Evolutionary conservation across 495 filamentous ascomycete genomes (phyloP).

Genomic region (Penicillium soppii): DNA sequence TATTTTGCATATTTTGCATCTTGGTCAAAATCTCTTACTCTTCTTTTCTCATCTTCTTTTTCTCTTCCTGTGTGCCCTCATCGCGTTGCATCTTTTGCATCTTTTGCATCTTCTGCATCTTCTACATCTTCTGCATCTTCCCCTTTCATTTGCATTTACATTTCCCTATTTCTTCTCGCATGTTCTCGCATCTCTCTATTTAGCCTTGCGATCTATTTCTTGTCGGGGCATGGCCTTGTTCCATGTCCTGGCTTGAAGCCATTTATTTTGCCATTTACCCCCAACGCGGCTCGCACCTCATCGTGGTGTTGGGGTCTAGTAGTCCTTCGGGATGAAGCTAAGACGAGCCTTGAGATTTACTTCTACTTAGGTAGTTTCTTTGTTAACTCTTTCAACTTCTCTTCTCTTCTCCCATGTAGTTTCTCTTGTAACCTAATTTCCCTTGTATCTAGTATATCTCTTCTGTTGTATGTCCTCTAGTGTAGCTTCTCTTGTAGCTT

Average conservation of each 20-base stretch:
- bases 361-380: too few relatives aligned
- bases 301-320: conserved; percentile 14
- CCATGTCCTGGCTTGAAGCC: background rate
- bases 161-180: background rate
- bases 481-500: too few relatives aligned
- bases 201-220: background rate
- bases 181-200: too few relatives aligned
- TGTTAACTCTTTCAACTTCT: too few relatives aligned
- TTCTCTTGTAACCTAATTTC: too few relatives aligned
- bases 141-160: background rate
- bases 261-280: conserved; percentile 6
- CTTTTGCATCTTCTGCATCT: background rate
- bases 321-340: conserved; percentile 6
- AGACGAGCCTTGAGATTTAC: background rate
- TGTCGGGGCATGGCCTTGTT: background rate
- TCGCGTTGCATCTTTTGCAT: background rate
- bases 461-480: too few relatives aligned
- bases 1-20: too few relatives aligned
- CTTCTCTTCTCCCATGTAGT: too few relatives aligned
- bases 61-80: background rate
- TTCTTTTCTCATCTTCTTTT: background rate
- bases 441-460: too few relatives aligned
- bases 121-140: background rate
- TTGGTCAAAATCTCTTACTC: too few relatives aligned
- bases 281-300: conserved; percentile 14